Evolutionary conservation across 139 green algal genomes (phyloP), one percentile per base, ranked within the genome.

Genomic region (Closterium sp.): DNA sequence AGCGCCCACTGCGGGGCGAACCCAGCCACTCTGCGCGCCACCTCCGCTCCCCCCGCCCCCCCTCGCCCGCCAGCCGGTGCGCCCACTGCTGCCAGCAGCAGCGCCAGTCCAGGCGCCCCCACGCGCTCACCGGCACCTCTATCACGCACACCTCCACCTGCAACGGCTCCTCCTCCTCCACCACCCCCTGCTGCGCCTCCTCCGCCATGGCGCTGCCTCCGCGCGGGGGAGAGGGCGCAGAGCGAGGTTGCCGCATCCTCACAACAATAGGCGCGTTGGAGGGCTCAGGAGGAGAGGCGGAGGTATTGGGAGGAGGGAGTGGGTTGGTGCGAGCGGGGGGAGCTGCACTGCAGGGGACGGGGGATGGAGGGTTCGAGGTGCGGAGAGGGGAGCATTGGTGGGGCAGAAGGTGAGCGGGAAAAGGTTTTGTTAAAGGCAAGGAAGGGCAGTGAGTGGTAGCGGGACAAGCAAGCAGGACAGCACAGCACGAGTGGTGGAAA

Each of bases 1-100:
- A 97, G 86, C 0, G 84, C 92, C 19, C 89, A 94, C 22, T 94
- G 28, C n/a, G 92, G 92, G 28, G 30, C 22, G 9, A 94, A 94
- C 27, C 22, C 5, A 28, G 88, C 88, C 29, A 93, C 45, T 31
- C 38, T 19, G 11, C 45, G 31, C n/a, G 42, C 89, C 85, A 94
- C 30, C 13, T 50, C 17, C 21, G 93, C 6, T 21, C 91, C 85
- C 28, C 29, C 38, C 10, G 38, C 38, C 38, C 91, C 24, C 27
- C 29, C 9, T 73, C 50, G 50, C 50, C 50, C n/a, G 84, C 28
- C n/a, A 87, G n/a, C 17, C 84, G n/a, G 21, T 22, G 11, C 21
- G 84, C 84, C 93, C 93, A 94, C 42, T 94, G 90, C 31, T 86
- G 38, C 91, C 91, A 93, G 31, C 92, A 31, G 34, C 34, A 93